phyloP scores from a whole-genome alignment of 2,329 filamentous ascomycete genomes.

The Tolypocladium ovalisporum region DNA sequence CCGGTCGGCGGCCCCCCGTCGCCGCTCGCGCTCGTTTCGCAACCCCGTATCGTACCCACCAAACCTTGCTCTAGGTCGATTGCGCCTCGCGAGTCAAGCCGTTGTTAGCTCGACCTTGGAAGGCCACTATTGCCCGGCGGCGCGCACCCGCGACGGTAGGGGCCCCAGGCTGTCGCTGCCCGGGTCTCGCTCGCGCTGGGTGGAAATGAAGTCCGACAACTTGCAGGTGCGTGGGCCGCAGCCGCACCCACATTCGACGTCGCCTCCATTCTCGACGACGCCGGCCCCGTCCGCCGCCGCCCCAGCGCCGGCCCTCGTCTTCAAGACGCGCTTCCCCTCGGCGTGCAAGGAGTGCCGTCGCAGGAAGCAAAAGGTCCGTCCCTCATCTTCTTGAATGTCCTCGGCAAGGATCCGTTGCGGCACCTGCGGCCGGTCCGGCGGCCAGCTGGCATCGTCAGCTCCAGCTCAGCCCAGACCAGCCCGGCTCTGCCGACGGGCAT shows the following conservation, averaged over 20 bases:
- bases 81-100: neutral
- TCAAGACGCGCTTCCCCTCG: conserved; percentile 18
- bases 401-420: neutral
- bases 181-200: neutral
- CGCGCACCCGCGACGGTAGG: neutral
- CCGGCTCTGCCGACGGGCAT: neutral
- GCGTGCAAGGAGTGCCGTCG: conserved; percentile 40
- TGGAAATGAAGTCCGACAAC: conserved; percentile 21
- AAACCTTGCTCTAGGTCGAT: neutral
- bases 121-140: neutral
- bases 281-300: neutral
- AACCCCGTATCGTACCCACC: neutral
- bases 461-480: neutral
- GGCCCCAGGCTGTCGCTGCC: neutral
- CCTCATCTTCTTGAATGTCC: neutral
- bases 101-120: neutral
- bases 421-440: neutral
- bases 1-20: no score
- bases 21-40: neutral
- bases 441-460: neutral
- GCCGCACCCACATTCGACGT: conserved; percentile 1
- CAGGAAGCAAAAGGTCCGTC: conserved; percentile 37
- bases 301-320: conserved; percentile 2
- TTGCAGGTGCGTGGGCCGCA: conserved; percentile 13
- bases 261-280: conserved; percentile 6